Evolutionary conservation across 176 grass and related monocot genomes (phyloP).

Genomic region (Elaeis guineensis): DNA sequence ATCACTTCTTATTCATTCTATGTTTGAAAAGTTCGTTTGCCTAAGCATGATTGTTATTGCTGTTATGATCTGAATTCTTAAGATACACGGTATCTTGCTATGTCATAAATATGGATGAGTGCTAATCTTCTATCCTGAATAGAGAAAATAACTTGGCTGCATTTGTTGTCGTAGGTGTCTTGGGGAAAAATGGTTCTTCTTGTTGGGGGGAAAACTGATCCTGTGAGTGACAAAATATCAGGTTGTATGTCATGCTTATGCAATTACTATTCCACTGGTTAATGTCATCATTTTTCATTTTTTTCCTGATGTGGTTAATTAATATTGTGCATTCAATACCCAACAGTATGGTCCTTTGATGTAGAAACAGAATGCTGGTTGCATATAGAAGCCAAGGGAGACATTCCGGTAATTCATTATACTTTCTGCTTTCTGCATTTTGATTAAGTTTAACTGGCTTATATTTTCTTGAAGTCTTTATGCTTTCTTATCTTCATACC

Average conservation of each 20-base stretch:
- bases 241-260: conserved; percentile 40
- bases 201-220: conserved; percentile 88
- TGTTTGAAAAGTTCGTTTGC: too few species aligned
- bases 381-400: conserved; percentile 73
- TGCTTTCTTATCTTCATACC: too few species aligned
- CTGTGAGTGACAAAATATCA: conserved; percentile 63
- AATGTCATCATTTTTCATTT: conserved; percentile 8
- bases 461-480: too few species aligned
- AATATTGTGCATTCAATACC: conserved; percentile 32
- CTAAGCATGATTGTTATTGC: too few species aligned
- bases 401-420: conserved; percentile 63
- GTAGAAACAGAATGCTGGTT: conserved; percentile 71
- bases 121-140: not conserved
- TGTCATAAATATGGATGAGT: not conserved
- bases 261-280: conserved; percentile 10
- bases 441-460: too few species aligned
- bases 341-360: conserved; percentile 86
- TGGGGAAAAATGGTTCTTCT: conserved; percentile 88
- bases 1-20: too few species aligned
- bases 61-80: not conserved
- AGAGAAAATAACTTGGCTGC: not conserved
- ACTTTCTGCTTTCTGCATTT: not conserved
- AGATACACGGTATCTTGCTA: not conserved
- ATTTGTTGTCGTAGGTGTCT: conserved; percentile 43
- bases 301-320: conserved; percentile 16